These are phyloP conservation scores for Hymenoscyphus occultus DNA, from an alignment of 2,329 filamentous ascomycete species.

Conservation along the genomic window DNA sequence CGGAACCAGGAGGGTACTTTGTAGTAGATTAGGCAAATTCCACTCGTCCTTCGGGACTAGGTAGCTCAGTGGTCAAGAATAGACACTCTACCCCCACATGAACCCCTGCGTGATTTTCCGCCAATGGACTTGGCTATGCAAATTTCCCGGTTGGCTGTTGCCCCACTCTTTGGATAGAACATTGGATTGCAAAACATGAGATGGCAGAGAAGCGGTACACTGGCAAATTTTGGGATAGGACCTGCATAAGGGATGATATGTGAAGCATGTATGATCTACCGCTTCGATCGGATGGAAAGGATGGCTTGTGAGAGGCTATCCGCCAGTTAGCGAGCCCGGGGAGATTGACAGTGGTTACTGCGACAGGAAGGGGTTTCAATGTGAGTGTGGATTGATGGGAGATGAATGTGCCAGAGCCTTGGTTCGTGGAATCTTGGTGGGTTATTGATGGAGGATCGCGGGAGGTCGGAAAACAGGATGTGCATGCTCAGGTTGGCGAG, in stretches of 20 bases:
- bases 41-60: too few relatives aligned
- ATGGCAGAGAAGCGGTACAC: neutral
- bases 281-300: neutral
- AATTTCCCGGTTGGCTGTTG: too few relatives aligned
- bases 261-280: slow-evolving; percentile 9
- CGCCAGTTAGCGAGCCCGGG: neutral
- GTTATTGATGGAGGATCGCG: neutral
- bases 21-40: too few relatives aligned
- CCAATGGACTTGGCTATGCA: neutral
- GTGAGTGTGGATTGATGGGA: neutral
- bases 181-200: too few relatives aligned
- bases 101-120: slow-evolving; percentile 4
- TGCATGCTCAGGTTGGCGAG: neutral
- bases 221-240: neutral
- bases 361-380: neutral
- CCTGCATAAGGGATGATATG: neutral
- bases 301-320: neutral
- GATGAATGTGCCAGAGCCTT: neutral
- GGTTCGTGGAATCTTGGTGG: slow-evolving; percentile 1
- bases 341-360: neutral
- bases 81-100: too few relatives aligned
- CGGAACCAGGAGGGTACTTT: too few relatives aligned
- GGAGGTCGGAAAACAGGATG: neutral
- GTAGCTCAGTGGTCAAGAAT: too few relatives aligned
- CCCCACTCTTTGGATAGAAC: too few relatives aligned